phyloP scores from a whole-genome alignment of 305 asterid genomes.

The Fraxinus dipetala region DNA sequence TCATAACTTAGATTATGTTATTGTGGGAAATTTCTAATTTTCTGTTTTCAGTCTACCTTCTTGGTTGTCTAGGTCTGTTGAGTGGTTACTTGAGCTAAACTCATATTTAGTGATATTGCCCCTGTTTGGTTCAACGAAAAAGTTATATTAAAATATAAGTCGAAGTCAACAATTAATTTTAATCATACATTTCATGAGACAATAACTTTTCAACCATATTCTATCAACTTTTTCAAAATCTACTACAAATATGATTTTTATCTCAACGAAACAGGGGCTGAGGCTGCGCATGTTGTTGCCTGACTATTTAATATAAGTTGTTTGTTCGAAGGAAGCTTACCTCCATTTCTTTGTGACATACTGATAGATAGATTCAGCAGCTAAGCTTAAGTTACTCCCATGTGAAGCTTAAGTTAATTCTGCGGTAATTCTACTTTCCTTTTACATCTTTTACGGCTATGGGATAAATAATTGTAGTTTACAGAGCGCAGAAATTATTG shows the following conservation, averaged over 20 bases:
- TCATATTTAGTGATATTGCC: neutral
- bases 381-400: neutral
- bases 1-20: neutral
- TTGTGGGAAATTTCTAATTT: slow-evolving; percentile 3
- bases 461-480: slow-evolving; percentile 13
- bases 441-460: neutral
- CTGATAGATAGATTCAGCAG: neutral
- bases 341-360: neutral
- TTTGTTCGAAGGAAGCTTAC: neutral
- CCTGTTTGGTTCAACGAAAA: neutral
- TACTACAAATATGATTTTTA: neutral
- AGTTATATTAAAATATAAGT: neutral
- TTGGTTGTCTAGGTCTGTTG: neutral
- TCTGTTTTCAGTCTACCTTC: slow-evolving; percentile 9
- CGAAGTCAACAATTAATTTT: neutral
- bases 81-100: neutral
- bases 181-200: neutral
- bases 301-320: neutral
- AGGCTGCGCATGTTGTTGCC: neutral
- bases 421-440: slow-evolving; percentile 9
- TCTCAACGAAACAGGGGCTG: neutral
- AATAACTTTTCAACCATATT: neutral
- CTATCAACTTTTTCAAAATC: neutral
- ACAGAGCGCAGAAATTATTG: neutral
- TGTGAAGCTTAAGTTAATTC: slow-evolving; percentile 17